phyloP scores from a whole-genome alignment of 2,329 filamentous ascomycete species.

The Aureobasidium sp. region DNA sequence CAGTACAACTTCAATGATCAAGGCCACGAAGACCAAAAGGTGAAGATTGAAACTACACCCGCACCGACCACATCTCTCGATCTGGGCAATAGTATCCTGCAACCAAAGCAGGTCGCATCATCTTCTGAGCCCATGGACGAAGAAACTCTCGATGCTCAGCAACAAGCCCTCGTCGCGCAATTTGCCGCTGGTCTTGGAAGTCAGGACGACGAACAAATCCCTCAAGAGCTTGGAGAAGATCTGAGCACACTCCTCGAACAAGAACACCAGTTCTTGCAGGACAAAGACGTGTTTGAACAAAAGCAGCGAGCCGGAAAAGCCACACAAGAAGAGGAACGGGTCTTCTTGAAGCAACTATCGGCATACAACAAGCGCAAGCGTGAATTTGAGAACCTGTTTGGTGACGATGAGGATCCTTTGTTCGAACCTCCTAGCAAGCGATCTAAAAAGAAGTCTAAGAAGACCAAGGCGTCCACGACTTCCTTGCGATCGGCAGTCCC shows the following conservation, averaged over 20 bases:
- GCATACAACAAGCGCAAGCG: neutral
- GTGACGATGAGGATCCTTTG: neutral
- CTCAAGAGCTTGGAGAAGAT: neutral
- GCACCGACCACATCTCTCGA: neutral
- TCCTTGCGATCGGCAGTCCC: neutral
- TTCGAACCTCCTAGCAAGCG: neutral
- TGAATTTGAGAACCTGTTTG: neutral
- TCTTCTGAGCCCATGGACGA: neutral
- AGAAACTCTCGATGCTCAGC: neutral
- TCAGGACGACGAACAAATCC: neutral
- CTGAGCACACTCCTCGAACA: neutral
- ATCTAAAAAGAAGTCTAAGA: neutral
- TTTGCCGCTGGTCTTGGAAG: too few species aligned
- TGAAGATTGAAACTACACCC: neutral
- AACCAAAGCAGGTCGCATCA: neutral
- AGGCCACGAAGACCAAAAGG: neutral
- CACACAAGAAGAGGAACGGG: slow-evolving; percentile 20
- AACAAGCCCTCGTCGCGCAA: neutral
- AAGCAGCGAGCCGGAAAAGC: slow-evolving; percentile 18
- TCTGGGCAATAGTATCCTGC: neutral
- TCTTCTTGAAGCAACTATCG: slow-evolving; percentile 12
- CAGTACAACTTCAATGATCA: neutral
- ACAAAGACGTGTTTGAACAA: neutral
- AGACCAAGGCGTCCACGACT: neutral
- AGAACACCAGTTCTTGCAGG: neutral